Percentiles rank a stretch among this genome's conserved stretches.
Evolutionary conservation across 176 grass and related monocot species (phyloP).

Genomic region (sorghum (Sorghum bicolor)): DNA sequence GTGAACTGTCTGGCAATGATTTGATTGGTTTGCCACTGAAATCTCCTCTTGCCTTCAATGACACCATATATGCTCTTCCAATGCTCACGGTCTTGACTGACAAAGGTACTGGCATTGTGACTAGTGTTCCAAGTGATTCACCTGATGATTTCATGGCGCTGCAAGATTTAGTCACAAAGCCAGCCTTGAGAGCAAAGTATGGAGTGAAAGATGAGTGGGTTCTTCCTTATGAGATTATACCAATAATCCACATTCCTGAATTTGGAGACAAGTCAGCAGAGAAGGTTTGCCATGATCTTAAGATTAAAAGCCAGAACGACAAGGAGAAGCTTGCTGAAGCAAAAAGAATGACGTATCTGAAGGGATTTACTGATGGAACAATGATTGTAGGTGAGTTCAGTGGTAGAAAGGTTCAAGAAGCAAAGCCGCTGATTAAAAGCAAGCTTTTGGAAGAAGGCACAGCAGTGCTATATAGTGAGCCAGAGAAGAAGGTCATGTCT

Average conservation of each 20-base stretch:
- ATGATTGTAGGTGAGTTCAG: conserved; percentile 73
- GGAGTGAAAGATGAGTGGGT: conserved; percentile 79
- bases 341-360: conserved; percentile 73
- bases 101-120: conserved; percentile 68
- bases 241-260: conserved; percentile 77
- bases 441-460: conserved; percentile 55
- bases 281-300: conserved; percentile 67
- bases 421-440: conserved; percentile 59
- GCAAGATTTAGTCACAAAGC: conserved; percentile 57
- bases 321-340: conserved; percentile 85
- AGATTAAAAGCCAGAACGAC: conserved; percentile 79
- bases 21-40: conserved; percentile 76
- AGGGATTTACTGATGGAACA: conserved; percentile 78
- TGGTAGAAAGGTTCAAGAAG: conserved; percentile 76
- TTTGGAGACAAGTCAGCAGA: conserved; percentile 73
- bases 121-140: conserved; percentile 75
- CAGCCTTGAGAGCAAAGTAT: conserved; percentile 59
- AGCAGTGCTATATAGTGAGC: conserved; percentile 65
- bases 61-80: conserved; percentile 69
- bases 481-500: conserved; percentile 81
- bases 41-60: conserved; percentile 73
- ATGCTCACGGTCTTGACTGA: conserved; percentile 73
- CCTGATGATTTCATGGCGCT: conserved; percentile 82
- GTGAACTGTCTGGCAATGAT: conserved; percentile 56
- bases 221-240: conserved; percentile 51